A percentile compares a stretch with the other conserved stretches of the same genome.
Evolutionary conservation across 176 grass and related monocot species (phyloP).

Genomic region (Cymbopogon citratus): DNA sequence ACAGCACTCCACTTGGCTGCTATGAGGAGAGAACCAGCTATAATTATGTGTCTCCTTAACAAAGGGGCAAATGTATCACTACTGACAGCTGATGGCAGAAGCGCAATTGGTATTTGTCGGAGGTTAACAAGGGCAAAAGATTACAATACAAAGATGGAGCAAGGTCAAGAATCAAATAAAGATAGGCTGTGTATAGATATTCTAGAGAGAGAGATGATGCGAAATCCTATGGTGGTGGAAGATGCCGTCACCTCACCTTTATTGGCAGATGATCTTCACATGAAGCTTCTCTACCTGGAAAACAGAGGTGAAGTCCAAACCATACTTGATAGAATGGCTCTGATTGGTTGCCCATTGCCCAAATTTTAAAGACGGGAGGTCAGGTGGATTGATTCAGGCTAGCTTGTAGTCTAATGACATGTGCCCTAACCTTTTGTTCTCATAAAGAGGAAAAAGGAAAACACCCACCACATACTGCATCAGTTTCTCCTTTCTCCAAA

Average conservation of each 20-base stretch:
- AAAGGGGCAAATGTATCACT: conserved; percentile 65
- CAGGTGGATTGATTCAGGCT: background rate
- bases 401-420: background rate
- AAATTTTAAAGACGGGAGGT: background rate
- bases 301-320: conserved; percentile 65
- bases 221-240: conserved; percentile 67
- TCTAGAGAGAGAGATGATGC: conserved; percentile 80
- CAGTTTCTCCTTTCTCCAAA: background rate
- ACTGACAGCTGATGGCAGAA: conserved; percentile 66
- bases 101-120: conserved; percentile 66
- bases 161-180: conserved; percentile 93
- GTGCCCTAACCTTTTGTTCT: background rate
- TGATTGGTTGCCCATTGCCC: background rate
- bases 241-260: conserved; percentile 92
- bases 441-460: background rate
- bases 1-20: conserved; percentile 90
- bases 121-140: conserved; percentile 81
- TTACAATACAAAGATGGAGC: conserved; percentile 61
- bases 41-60: conserved; percentile 77
- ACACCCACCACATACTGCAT: background rate
- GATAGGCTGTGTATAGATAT: conserved; percentile 92
- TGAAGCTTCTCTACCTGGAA: conserved; percentile 96
- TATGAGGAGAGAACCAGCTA: conserved; percentile 86
- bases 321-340: conserved; percentile 8
- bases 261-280: conserved; percentile 79